Evolutionary conservation across 1,284 basidiomycete genomes (phyloP), one percentile per base, ranked within the genome.

Genomic region (Irpex sp.): DNA sequence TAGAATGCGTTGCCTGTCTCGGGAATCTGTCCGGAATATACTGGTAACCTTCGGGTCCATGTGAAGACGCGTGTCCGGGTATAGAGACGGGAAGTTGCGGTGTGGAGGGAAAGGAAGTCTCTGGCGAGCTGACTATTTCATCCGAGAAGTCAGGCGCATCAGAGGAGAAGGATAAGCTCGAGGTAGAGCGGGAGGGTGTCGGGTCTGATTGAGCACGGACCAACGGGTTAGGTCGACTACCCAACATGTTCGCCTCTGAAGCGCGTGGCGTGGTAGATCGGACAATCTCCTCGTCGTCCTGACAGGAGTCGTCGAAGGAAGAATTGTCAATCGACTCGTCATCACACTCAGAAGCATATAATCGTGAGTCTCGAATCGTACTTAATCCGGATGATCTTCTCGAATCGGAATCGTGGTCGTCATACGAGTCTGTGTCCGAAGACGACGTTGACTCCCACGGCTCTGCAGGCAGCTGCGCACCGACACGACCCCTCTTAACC

Each of bases 361-460:
- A 65, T 53, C 70, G 66, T 56, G 71, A 73, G 62, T 72, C 72
- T 56, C 69, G 66, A 68, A 74, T 71, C 58, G 70, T 69, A 63
- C 67, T 70, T 35, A 72, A 62, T 6, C 59, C 60, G 21, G 71
- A 71, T n/a, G 73, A 69, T n/a, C 69, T 63, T 63, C 70, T 63
- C 15, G 67, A 37, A 43, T 70, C 50, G 1, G 51, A 66, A 67
- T 19, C 67, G 66, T 21, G 68, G 15, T 51, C 50, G 26, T 51
- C 50, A 51, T 51, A 19, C 50, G 50, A 51, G 37, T 66, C 50
- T 43, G 68, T 43, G 21, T 39, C 39, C 8, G 49, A 26, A 17
- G 33, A 26, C 13, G 58, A 57, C 8, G 36, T 54, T 35, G 55
- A 37, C 17, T 60, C 47, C 67, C 67, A 68, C 5, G 67, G 67